These are phyloP conservation scores for Marasmius oreades DNA, from an alignment of 1,284 basidiomycete species.

Conservation along the genomic window DNA sequence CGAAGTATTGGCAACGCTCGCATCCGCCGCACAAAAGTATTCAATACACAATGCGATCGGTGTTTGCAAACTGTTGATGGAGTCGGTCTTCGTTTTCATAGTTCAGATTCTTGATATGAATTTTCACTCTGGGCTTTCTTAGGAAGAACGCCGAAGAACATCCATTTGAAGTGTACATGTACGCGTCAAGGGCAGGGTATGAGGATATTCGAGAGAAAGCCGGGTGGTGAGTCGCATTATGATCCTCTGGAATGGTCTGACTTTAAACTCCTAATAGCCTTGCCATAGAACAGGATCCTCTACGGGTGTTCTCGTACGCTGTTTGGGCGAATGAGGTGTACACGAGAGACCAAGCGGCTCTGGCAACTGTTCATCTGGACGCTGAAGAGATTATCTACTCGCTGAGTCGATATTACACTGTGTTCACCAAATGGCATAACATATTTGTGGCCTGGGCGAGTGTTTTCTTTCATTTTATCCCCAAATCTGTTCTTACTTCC, in stretches of 20 bases:
- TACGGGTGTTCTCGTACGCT: constrained; percentile 3
- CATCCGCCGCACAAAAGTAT: neutral
- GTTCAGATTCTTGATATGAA: neutral
- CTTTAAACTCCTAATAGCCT: neutral
- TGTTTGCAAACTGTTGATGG: neutral
- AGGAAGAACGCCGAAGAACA: constrained; percentile 1
- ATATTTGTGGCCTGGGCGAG: constrained; percentile 2
- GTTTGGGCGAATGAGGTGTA: constrained; percentile 4
- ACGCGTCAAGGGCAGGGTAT: neutral
- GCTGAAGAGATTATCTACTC: constrained; percentile 3
- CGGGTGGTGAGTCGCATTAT: neutral
- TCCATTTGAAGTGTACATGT: constrained; percentile 1
- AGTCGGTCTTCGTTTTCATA: neutral
- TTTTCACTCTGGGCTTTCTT: neutral
- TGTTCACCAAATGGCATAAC: constrained; percentile 3
- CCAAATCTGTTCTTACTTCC: neutral
- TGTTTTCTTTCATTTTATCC: neutral
- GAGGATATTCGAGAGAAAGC: constrained; percentile 1
- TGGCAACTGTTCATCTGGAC: neutral
- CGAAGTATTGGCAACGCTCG: neutral
- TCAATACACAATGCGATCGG: neutral
- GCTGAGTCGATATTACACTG: constrained; percentile 1
- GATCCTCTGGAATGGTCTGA: neutral
- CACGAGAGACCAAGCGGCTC: constrained; percentile 1
- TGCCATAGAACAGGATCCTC: neutral